Percentiles rank a stretch among this genome's conserved stretches.
Evolutionary conservation across 2,329 filamentous ascomycete genomes (phyloP).

Genomic region (Helicocarpus griseus): DNA sequence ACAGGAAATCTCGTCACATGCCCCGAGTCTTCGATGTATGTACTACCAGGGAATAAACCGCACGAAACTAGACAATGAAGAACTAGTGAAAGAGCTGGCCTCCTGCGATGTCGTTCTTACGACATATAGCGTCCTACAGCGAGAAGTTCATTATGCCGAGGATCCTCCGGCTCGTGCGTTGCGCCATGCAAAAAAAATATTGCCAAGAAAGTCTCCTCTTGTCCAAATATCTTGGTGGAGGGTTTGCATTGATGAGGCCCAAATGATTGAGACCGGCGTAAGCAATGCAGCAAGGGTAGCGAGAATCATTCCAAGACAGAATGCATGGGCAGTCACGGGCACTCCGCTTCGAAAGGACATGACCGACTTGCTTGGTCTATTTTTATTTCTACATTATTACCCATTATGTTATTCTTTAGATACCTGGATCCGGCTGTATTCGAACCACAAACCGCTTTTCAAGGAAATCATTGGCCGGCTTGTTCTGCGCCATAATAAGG

Average conservation of each 20-base stretch:
- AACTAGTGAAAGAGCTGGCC: slow-evolving; percentile 38
- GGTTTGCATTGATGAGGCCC: slow-evolving; percentile 59
- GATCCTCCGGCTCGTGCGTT: slow-evolving; percentile 62
- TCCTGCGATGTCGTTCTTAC: slow-evolving; percentile 50
- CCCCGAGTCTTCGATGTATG: slow-evolving; percentile 46
- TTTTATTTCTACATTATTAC: slow-evolving; percentile 70
- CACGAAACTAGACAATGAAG: slow-evolving; percentile 25
- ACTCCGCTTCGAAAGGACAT: slow-evolving; percentile 79
- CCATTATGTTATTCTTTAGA: slow-evolving; percentile 58
- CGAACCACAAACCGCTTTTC: slow-evolving; percentile 54
- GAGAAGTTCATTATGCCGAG: slow-evolving; percentile 68
- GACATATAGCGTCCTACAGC: slow-evolving; percentile 60
- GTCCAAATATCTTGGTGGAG: slow-evolving; percentile 83
- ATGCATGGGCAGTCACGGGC: slow-evolving; percentile 87
- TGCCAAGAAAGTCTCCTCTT: slow-evolving; percentile 62
- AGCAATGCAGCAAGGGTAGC: slow-evolving; percentile 75
- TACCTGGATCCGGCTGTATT: slow-evolving; percentile 60
- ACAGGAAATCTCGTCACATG: slow-evolving; percentile 48
- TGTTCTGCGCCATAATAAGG: slow-evolving; percentile 77
- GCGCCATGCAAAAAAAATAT: slow-evolving; percentile 53
- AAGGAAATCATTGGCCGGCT: slow-evolving; percentile 59
- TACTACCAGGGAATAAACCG: slow-evolving; percentile 48
- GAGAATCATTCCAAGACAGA: slow-evolving; percentile 66
- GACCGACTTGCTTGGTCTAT: slow-evolving; percentile 66
- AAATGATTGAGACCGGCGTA: slow-evolving; percentile 87